phyloP scores from a whole-genome alignment of 2,329 filamentous ascomycete genomes.

The Fusarium secorum region DNA sequence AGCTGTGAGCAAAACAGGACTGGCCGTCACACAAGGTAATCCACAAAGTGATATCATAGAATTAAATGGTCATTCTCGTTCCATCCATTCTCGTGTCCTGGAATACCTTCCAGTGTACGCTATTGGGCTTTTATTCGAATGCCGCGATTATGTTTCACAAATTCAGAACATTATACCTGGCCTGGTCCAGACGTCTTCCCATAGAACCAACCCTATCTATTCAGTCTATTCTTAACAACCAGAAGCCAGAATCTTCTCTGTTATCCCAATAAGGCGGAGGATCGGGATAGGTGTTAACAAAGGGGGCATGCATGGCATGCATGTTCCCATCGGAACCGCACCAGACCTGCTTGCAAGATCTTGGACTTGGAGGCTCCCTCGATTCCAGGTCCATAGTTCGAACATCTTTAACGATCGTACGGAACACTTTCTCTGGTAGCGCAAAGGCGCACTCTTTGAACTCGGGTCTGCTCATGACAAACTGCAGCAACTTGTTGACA shows the following conservation, averaged over 20 bases:
- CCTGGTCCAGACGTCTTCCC: background rate
- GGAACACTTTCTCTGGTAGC: background rate
- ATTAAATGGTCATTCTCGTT: background rate
- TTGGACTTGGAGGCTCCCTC: too few species aligned
- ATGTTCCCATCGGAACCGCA: background rate
- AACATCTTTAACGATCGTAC: background rate
- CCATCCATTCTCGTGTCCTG: background rate
- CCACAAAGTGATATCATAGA: background rate
- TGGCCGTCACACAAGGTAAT: background rate
- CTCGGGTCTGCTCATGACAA: background rate
- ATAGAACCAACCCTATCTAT: background rate
- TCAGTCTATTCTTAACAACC: background rate
- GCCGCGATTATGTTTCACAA: background rate
- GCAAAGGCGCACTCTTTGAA: background rate
- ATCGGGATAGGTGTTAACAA: background rate
- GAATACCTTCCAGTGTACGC: background rate
- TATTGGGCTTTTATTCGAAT: rapidly evolving
- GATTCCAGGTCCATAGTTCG: too few species aligned
- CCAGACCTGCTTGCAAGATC: background rate
- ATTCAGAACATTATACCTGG: background rate
- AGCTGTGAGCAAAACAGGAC: background rate
- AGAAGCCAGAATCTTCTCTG: background rate
- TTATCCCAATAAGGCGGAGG: background rate
- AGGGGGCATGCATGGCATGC: background rate
- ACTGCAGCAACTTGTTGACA: background rate